A percentile compares a stretch with the other conserved stretches of the same genome.
These are phyloP conservation scores for Kuraishia molischiana DNA, from an alignment of 805 yeast genomes.

Conservation along the genomic window DNA sequence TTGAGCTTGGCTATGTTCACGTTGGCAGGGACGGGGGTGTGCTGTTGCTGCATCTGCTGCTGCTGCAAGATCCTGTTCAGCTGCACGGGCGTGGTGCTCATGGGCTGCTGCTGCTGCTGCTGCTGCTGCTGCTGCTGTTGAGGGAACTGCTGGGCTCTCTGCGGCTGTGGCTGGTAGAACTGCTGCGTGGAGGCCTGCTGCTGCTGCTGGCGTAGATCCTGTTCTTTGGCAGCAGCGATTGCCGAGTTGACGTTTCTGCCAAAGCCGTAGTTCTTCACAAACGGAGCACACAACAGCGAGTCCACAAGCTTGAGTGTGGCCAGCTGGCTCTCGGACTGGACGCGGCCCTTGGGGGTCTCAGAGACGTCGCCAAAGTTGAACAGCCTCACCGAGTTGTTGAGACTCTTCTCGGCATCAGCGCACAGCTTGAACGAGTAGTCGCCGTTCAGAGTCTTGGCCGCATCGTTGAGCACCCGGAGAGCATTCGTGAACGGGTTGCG, in stretches of 20 bases:
- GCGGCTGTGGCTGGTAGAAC: conserved; percentile 12
- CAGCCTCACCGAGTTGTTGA: conserved; percentile 6
- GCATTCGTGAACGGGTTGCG: conserved; percentile 16
- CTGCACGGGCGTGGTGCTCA: conserved; percentile 3
- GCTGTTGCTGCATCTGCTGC: conserved; percentile 5
- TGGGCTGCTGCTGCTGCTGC: conserved; percentile 7
- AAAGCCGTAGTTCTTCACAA: conserved; percentile 19
- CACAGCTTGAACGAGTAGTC: background rate
- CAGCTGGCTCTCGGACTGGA: conserved; percentile 6
- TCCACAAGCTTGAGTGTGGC: conserved; percentile 18
- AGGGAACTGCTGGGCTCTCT: conserved; percentile 10
- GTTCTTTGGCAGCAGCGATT: conserved; percentile 14
- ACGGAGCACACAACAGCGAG: conserved; percentile 21
- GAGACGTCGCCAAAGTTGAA: conserved; percentile 10
- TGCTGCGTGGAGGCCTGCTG: conserved; percentile 5
- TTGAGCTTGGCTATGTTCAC: conserved; percentile 4
- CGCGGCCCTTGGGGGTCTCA: background rate
- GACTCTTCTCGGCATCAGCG: background rate
- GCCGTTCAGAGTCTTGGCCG: background rate
- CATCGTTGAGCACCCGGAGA: conserved; percentile 13
- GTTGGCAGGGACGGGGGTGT: conserved; percentile 1
- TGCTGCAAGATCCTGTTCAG: conserved; percentile 9
- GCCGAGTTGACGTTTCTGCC: conserved; percentile 20
- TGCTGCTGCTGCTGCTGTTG: conserved; percentile 6
- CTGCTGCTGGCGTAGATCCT: conserved; percentile 21